phyloP scores from a whole-genome alignment of 305 asterid genomes.

The Andrographis paniculata region DNA sequence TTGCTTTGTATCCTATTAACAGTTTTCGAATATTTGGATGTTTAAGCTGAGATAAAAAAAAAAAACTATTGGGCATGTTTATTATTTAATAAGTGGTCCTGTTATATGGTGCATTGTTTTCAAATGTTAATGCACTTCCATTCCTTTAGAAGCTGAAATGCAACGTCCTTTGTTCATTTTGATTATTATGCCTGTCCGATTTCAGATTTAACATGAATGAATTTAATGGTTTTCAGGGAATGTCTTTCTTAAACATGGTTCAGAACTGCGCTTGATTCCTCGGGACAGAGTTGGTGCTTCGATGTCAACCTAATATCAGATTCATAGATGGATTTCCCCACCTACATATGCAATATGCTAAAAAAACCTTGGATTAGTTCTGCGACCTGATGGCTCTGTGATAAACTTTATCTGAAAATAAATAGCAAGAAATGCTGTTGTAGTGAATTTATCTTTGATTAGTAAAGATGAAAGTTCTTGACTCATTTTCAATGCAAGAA shows the following conservation, averaged over 20 bases:
- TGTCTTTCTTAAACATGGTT: constrained; percentile 86
- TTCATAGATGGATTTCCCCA: constrained; percentile 9
- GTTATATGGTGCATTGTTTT: no score
- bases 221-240: constrained; percentile 43
- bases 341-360: constrained; percentile 13
- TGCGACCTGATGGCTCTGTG: no score
- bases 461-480: constrained; percentile 10
- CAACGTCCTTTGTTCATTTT: constrained; percentile 1
- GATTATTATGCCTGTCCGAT: constrained; percentile 12
- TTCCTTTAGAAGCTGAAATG: constrained; percentile 10
- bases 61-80: no score
- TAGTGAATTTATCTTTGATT: constrained; percentile 7
- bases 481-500: constrained; percentile 8
- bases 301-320: constrained; percentile 17
- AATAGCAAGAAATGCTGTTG: not conserved
- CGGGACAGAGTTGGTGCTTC: constrained; percentile 79
- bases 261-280: constrained; percentile 81
- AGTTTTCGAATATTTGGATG: no score
- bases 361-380: constrained; percentile 8
- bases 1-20: no score
- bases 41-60: no score
- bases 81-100: no score
- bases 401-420: not conserved
- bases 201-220: constrained; percentile 10
- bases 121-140: not conserved